Conservation (phyloP, 2,329 filamentous ascomycete genomes). For the Seiridium unicorne region DNA sequence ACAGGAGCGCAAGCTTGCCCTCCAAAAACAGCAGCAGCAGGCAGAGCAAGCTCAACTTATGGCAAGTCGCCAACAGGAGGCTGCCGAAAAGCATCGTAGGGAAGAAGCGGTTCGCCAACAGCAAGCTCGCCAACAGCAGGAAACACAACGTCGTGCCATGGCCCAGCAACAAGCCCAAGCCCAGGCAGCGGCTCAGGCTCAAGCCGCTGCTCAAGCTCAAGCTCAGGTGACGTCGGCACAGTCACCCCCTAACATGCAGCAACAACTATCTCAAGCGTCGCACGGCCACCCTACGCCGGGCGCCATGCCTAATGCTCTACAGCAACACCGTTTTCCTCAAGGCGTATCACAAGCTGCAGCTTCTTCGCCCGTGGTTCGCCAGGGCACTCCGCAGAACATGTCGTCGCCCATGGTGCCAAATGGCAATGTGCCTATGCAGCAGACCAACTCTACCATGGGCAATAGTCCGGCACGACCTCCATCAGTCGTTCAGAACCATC, state of each 20-base stretch:
- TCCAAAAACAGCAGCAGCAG: constrained; percentile 42
- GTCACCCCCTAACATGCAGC: constrained; percentile 25
- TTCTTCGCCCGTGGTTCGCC: constrained; percentile 65
- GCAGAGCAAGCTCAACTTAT: constrained; percentile 40
- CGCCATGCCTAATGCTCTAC: constrained; percentile 32
- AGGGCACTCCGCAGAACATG: constrained; percentile 63
- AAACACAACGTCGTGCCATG: constrained; percentile 26
- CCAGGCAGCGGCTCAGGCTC: constrained; percentile 26
- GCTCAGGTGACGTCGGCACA: constrained; percentile 26
- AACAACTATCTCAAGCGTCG: constrained; percentile 35
- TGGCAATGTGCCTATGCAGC: constrained; percentile 60
- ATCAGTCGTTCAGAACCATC: constrained; percentile 62
- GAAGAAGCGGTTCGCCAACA: constrained; percentile 24
- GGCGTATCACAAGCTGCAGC: constrained; percentile 62
- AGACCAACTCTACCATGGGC: constrained; percentile 65
- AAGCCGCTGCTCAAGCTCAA: constrained; percentile 24
- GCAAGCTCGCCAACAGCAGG: constrained; percentile 26
- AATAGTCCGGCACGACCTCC: constrained; percentile 65
- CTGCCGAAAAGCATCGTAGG: constrained; percentile 16
- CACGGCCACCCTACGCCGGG: constrained; percentile 43
- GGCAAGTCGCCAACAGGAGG: constrained; percentile 35
- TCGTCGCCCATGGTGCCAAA: constrained; percentile 60
- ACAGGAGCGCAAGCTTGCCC: constrained; percentile 51
- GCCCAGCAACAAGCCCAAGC: constrained; percentile 18
- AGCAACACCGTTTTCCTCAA: constrained; percentile 46